Base-by-base conservation (phyloP, 208 protist genomes). In the Acanthamoeba castellanii region DNA sequence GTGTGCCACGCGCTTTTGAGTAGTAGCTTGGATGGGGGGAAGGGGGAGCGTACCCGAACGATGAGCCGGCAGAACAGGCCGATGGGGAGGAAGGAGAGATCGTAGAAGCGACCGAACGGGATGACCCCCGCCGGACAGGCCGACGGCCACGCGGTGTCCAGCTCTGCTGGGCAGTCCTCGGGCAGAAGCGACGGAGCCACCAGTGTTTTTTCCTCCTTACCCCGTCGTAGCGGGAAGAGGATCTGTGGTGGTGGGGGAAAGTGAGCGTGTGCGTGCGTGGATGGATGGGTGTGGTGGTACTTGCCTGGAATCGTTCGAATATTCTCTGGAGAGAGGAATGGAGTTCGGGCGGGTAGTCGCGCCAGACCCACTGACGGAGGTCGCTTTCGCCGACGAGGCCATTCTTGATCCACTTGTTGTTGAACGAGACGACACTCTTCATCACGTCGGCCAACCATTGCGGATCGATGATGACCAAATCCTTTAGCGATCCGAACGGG, bases 371-470 rank as follows among this genome's bases (percentile, higher is more conserved):
- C 47, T 89, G 42, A 1, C 42, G 52, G 13, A 89, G 59, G 22
- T 89, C 82, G 34, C 13, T 37, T 27, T 89, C 32, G 30, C 47
- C 64, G 42, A 89, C 64, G 47, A 64, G 30, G 30, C 82, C 82
- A 27, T 89, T 89, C 82, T 89, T 89, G 42, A 57, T n/a, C 82
- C 82, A 89, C 25, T 57, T 89, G 25, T 89, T 89, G 52, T 66
- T 89, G 59, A 89, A 89, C 8, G 82, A 89, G 50, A 89, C 47
- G 25, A 89, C 42, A 6, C 52, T 89, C 52, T 66, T 57, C 82
- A 89, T 89, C 9, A 89, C 82, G 82, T 89, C 82, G 59, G 82
- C 50, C 32, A 89, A 34, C n/a, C 50, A 89, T 9, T 89, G 82
- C 30, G 82, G 82, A 32, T 89, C 82, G 25, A 89, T 89, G 25